phyloP scores from a whole-genome alignment of 225 moss, liverwort and hornwort genomes.

The Physcomitrium patens region DNA sequence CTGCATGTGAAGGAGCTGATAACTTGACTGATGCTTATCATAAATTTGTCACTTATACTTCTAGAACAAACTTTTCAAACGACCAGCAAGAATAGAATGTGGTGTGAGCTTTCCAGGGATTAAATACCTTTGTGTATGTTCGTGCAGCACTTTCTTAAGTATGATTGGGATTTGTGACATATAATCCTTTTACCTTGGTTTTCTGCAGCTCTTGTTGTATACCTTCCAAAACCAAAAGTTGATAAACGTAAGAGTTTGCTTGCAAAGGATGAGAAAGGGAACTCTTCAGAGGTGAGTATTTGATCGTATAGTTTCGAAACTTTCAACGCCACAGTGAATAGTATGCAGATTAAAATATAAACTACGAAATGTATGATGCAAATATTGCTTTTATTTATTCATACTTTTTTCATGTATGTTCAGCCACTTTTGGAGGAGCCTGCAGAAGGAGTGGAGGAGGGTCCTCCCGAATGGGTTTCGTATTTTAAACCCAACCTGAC shows the following conservation, averaged over 20 bases:
- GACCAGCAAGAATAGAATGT: too few species aligned
- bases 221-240: constrained; percentile 78
- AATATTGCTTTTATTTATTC: constrained; percentile 14
- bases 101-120: not conserved
- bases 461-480: constrained; percentile 66
- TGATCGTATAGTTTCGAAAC: not conserved
- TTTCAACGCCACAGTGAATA: not conserved
- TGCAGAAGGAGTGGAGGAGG: constrained; percentile 50
- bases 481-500: constrained; percentile 91
- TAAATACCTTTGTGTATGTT: constrained; percentile 2
- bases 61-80: too few species aligned
- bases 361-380: constrained; percentile 1
- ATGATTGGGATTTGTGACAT: constrained; percentile 9
- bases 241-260: constrained; percentile 81
- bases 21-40: too few species aligned
- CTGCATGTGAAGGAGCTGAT: too few species aligned
- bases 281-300: constrained; percentile 40
- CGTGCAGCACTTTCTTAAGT: not conserved
- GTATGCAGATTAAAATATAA: not conserved
- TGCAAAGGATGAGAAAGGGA: constrained; percentile 59
- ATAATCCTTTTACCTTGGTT: constrained; percentile 3
- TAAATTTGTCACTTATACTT: too few species aligned
- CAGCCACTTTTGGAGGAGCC: constrained; percentile 52
- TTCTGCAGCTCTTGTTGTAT: constrained; percentile 68
- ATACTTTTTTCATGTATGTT: constrained; percentile 12